Percentiles rank a stretch among this genome's conserved stretches.
phyloP scores from a whole-genome alignment of 2,329 filamentous ascomycete species.

The Paracorniculantispora psalliotae region DNA sequence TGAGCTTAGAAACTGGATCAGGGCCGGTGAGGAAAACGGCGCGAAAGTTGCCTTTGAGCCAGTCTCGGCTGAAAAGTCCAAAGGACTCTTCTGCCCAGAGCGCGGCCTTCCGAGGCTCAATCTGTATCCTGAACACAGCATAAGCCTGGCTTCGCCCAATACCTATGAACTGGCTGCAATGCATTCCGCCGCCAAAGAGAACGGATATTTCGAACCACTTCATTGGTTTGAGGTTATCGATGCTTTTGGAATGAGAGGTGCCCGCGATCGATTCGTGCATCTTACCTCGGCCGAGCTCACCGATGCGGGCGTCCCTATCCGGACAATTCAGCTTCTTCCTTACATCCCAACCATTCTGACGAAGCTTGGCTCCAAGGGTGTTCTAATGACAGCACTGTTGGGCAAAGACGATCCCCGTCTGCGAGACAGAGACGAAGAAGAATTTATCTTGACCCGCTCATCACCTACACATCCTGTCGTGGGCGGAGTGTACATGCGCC shows the following conservation, averaged over 20 bases:
- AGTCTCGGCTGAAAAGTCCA: slow-evolving; percentile 76
- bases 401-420: slow-evolving; percentile 63
- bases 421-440: slow-evolving; percentile 53
- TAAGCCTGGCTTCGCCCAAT: slow-evolving; percentile 80
- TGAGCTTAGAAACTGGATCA: slow-evolving; percentile 64
- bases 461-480: slow-evolving; percentile 46
- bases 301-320: slow-evolving; percentile 76
- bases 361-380: slow-evolving; percentile 73
- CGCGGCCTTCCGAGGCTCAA: slow-evolving; percentile 35
- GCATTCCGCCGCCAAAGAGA: slow-evolving; percentile 62
- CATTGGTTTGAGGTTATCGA: slow-evolving; percentile 81
- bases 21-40: slow-evolving; percentile 49
- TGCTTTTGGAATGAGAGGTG: slow-evolving; percentile 68
- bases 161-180: slow-evolving; percentile 75
- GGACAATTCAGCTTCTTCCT: slow-evolving; percentile 77
- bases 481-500: slow-evolving; percentile 77
- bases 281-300: slow-evolving; percentile 65
- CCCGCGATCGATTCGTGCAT: slow-evolving; percentile 64
- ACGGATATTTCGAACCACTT: slow-evolving; percentile 62
- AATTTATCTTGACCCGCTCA: slow-evolving; percentile 67
- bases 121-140: slow-evolving; percentile 56
- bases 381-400: slow-evolving; percentile 70
- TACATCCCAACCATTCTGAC: slow-evolving; percentile 81
- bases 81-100: slow-evolving; percentile 55
- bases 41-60: slow-evolving; percentile 77